Percentiles rank a stretch among this genome's conserved stretches.
These are phyloP conservation scores for Ceratonia siliqua DNA, from an alignment of 306 rosid species.

Conservation along the genomic window DNA sequence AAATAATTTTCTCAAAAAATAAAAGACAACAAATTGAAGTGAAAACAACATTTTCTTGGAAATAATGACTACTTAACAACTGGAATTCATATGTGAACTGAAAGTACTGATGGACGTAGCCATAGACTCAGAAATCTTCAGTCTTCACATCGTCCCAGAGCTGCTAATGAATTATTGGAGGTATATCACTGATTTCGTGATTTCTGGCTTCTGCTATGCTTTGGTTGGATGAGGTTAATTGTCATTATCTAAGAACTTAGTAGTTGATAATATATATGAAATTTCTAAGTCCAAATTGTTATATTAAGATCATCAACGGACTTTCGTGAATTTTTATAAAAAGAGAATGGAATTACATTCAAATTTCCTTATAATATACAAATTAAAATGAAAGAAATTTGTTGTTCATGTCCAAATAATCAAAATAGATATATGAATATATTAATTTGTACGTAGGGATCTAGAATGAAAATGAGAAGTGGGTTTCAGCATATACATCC, in stretches of 20 bases:
- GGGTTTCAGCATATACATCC: too few species aligned
- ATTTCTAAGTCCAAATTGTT: neutral
- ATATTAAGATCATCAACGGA: neutral
- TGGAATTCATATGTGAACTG: slow-evolving; percentile 27
- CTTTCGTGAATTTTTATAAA: neutral
- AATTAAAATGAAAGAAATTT: neutral
- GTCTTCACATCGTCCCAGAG: too few species aligned
- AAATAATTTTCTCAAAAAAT: neutral
- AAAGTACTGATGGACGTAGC: neutral
- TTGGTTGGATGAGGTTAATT: too few species aligned
- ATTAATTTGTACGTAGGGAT: neutral
- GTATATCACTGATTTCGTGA: too few species aligned
- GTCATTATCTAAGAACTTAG: too few species aligned
- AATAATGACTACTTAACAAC: slow-evolving; percentile 31
- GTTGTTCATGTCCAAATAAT: neutral
- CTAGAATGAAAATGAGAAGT: too few species aligned
- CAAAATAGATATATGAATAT: neutral
- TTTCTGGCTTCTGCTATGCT: too few species aligned
- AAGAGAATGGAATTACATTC: neutral
- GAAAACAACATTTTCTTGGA: slow-evolving; percentile 9
- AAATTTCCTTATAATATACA: neutral
- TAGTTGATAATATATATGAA: too few species aligned
- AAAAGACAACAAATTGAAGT: slow-evolving; percentile 22
- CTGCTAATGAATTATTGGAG: too few species aligned
- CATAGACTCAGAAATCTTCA: too few species aligned